Conservation (phyloP, 202 grass and related monocot species). For the Thinopyrum obtusiflorum region DNA sequence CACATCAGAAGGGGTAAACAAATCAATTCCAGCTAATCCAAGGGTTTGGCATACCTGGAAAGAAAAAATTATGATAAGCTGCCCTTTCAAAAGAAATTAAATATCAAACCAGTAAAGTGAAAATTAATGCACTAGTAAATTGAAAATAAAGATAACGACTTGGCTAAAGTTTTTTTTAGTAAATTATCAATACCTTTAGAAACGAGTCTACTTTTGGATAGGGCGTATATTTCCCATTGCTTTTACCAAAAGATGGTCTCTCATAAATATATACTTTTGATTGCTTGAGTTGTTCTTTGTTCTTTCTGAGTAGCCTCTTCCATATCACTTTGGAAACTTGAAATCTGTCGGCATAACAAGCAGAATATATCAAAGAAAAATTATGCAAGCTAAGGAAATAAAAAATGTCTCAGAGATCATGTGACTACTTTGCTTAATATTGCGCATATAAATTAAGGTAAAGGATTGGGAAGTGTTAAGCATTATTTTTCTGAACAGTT, state of each 20-base stretch:
- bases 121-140: background rate
- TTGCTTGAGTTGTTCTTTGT: conserved; percentile 61
- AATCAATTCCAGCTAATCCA: conserved; percentile 75
- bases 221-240: conserved; percentile 60
- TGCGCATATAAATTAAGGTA: background rate
- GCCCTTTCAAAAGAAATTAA: background rate
- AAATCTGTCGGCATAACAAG: conserved; percentile 51
- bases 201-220: conserved; percentile 91
- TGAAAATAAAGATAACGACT: background rate
- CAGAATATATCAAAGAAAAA: background rate
- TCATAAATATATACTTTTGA: conserved; percentile 83
- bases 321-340: conserved; percentile 86
- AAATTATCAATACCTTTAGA: conserved; percentile 61
- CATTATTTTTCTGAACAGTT: background rate
- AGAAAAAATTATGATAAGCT: conserved; percentile 6
- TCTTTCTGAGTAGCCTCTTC: conserved; percentile 78
- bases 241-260: conserved; percentile 61
- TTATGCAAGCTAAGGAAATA: conserved; percentile 9
- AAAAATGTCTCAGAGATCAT: background rate
- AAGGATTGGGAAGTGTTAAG: background rate
- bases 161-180: background rate
- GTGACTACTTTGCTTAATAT: background rate
- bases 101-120: conserved; percentile 4
- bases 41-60: conserved; percentile 87
- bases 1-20: conserved; percentile 88